phyloP scores from a whole-genome alignment of 2,329 filamentous ascomycete species.

The Fusarium gaditjirri region DNA sequence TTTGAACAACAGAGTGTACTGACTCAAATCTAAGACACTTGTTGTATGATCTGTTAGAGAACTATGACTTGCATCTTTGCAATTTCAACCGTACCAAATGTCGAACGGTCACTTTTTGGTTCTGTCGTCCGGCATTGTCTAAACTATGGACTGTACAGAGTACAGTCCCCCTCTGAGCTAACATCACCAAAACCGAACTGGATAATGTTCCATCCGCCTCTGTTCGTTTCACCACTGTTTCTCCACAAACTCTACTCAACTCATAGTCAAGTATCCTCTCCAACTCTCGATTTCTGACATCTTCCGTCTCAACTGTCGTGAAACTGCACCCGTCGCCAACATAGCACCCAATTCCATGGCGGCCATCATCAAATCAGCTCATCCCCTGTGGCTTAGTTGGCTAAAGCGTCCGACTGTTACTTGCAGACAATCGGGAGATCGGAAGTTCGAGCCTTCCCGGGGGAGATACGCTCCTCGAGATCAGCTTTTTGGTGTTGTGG shows the following conservation, averaged over 20 bases:
- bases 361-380: slow-evolving; percentile 24
- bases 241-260: background rate
- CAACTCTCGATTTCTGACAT: background rate
- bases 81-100: background rate
- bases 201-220: background rate
- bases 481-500: slow-evolving; percentile 20
- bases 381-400: slow-evolving; percentile 43
- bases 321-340: background rate
- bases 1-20: background rate
- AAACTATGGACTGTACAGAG: background rate
- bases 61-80: background rate
- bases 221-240: background rate
- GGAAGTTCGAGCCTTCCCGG: slow-evolving; percentile 47
- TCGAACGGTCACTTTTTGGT: too few species aligned
- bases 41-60: background rate
- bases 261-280: rapidly evolving
- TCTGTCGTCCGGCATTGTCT: background rate
- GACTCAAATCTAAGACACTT: background rate
- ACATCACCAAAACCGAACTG: too few species aligned
- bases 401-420: slow-evolving; percentile 43
- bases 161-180: too few species aligned
- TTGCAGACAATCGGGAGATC: slow-evolving; percentile 45
- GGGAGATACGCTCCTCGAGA: slow-evolving; percentile 33
- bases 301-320: background rate
- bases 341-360: background rate